phyloP scores from a whole-genome alignment of 176 grass and related monocot genomes.

The Carex scoparia region DNA sequence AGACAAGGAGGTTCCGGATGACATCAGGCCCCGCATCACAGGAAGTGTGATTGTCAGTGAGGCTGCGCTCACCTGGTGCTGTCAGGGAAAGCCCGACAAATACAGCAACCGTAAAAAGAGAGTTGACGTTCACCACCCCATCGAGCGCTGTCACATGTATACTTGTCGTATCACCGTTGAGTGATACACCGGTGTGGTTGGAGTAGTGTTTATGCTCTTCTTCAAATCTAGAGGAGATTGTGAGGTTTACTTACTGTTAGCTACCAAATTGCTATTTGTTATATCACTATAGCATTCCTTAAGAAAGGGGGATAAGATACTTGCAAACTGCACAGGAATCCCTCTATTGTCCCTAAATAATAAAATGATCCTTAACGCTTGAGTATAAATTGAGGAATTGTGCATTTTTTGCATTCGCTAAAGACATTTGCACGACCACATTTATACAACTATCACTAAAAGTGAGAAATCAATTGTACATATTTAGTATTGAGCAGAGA shows the following conservation, averaged over 20 bases:
- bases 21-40: conserved; percentile 61
- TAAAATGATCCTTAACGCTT: neutral
- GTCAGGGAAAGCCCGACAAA: conserved; percentile 88
- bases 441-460: neutral
- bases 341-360: no score
- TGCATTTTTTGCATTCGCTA: neutral
- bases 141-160: conserved; percentile 95
- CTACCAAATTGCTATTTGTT: conserved; percentile 3
- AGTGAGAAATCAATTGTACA: neutral
- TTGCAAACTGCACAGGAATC: neutral
- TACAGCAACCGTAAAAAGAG: conserved; percentile 89
- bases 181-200: neutral
- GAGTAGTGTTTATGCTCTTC: conserved; percentile 30
- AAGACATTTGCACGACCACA: neutral
- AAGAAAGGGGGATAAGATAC: neutral
- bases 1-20: conserved; percentile 64
- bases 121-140: conserved; percentile 94
- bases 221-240: conserved; percentile 8
- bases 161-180: conserved; percentile 49
- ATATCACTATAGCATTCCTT: neutral
- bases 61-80: conserved; percentile 44
- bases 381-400: neutral
- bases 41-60: conserved; percentile 37
- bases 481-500: neutral
- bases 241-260: neutral